These are phyloP conservation scores for Clarireedia homoeocarpa DNA, from an alignment of 2,329 filamentous ascomycete genomes.

Conservation along the genomic window DNA sequence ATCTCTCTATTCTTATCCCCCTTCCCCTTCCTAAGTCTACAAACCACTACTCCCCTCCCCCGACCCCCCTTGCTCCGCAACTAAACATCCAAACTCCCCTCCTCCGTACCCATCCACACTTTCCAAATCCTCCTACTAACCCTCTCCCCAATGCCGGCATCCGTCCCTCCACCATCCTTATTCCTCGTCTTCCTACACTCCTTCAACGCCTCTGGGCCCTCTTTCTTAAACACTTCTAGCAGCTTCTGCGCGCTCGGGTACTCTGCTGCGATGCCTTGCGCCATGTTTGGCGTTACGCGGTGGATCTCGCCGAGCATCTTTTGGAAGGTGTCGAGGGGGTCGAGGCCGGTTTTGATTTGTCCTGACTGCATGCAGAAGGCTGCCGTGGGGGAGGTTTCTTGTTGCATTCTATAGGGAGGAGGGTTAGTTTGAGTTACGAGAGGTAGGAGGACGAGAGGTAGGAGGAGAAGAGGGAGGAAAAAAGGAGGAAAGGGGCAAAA, in stretches of 20 bases:
- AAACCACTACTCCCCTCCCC: conserved; percentile 15
- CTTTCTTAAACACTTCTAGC: conserved; percentile 46
- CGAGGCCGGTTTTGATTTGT: conserved; percentile 64
- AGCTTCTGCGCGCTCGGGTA: conserved; percentile 52
- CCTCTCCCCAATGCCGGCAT: conserved; percentile 47
- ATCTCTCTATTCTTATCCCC: too few relatives aligned
- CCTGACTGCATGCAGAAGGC: conserved; percentile 74
- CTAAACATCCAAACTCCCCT: conserved; percentile 19
- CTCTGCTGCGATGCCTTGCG: conserved; percentile 57
- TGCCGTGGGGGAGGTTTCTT: conserved; percentile 41
- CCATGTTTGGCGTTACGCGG: conserved; percentile 64
- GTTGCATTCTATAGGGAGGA: conserved; percentile 27
- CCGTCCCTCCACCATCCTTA: conserved; percentile 46
- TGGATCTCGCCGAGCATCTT: conserved; percentile 71
- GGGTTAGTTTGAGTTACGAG: background rate
- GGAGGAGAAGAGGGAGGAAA: too few relatives aligned
- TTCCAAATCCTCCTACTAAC: conserved; percentile 52
- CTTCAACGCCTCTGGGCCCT: conserved; percentile 55
- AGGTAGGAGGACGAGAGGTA: too few relatives aligned
- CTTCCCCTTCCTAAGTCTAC: conserved; percentile 20
- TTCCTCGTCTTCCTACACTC: conserved; percentile 50
- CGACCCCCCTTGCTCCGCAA: background rate
- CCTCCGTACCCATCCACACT: conserved; percentile 51
- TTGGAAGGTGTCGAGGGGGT: conserved; percentile 57
- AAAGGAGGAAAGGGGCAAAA: conserved; percentile 21